Conservation (phyloP, 495 filamentous ascomycete genomes). For the Annulohypoxylon nitens region DNA sequence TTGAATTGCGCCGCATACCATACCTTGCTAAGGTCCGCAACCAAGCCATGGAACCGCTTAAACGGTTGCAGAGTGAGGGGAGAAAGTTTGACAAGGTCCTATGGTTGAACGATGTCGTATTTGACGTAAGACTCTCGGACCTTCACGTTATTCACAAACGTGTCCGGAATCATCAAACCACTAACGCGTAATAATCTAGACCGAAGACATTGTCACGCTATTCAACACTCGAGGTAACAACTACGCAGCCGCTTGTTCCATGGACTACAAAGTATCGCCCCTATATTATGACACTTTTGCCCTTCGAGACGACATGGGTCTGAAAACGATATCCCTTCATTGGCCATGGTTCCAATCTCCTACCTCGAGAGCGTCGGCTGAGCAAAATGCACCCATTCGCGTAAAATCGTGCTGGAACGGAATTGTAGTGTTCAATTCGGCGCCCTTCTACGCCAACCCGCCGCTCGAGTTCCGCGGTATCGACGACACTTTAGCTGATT, state of each 20-base stretch:
- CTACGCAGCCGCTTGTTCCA: constrained; percentile 84
- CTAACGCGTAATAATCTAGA: constrained; percentile 53
- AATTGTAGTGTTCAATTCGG: constrained; percentile 63
- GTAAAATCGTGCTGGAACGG: constrained; percentile 90
- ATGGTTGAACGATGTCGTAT: constrained; percentile 82
- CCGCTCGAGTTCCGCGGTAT: constrained; percentile 78
- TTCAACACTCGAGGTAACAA: constrained; percentile 77
- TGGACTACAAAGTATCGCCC: constrained; percentile 80
- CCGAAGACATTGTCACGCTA: constrained; percentile 75
- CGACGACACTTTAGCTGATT: constrained; percentile 72
- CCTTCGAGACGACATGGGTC: constrained; percentile 76
- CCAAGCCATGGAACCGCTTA: constrained; percentile 61
- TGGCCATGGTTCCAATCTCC: constrained; percentile 83
- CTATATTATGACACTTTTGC: constrained; percentile 88
- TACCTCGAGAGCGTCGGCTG: constrained; percentile 70
- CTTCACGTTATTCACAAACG: not conserved
- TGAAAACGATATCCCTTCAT: constrained; percentile 62
- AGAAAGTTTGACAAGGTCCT: constrained; percentile 75
- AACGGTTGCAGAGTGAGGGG: constrained; percentile 56
- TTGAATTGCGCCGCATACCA: constrained; percentile 73
- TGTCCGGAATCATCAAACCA: not conserved
- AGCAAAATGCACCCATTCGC: constrained; percentile 68
- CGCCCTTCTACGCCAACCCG: constrained; percentile 67
- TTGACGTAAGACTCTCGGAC: constrained; percentile 54
- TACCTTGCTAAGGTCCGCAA: constrained; percentile 77